A percentile compares a stretch with the other conserved stretches of the same genome.
Conservation (phyloP, 805 yeast genomes). For the Komagataella pastoris region DNA sequence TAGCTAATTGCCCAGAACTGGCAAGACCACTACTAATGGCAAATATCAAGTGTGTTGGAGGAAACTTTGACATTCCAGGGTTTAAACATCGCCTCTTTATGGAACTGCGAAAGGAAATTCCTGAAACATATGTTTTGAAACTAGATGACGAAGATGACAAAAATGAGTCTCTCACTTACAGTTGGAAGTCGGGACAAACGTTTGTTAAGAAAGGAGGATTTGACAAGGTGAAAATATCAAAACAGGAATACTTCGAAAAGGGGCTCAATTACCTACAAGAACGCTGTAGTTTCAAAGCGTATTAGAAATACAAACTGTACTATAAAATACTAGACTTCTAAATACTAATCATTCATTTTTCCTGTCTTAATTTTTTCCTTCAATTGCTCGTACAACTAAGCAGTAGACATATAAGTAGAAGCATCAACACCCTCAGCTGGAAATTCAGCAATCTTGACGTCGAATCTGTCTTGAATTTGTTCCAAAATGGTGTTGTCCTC, state of each 20-base stretch:
- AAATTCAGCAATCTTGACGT: conserved; percentile 87
- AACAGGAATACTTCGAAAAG: conserved; percentile 75
- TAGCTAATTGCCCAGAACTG: conserved; percentile 60
- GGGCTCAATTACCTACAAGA: conserved; percentile 39
- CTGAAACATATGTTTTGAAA: conserved; percentile 56
- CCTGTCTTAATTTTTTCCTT: not conserved
- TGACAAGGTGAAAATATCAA: conserved; percentile 45
- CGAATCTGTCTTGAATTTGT: conserved; percentile 94
- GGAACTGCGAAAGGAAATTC: conserved; percentile 56
- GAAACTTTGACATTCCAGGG: conserved; percentile 61
- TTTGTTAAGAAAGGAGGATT: conserved; percentile 33
- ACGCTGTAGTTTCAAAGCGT: not conserved
- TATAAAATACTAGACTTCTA: not conserved
- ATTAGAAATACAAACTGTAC: not conserved
- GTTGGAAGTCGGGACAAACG: conserved; percentile 44
- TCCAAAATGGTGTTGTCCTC: conserved; percentile 84
- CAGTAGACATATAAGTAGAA: conserved; percentile 86
- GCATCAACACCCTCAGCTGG: conserved; percentile 98
- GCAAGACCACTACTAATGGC: conserved; percentile 64
- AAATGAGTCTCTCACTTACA: conserved; percentile 17
- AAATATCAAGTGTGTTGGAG: conserved; percentile 75
- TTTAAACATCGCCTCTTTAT: conserved; percentile 44
- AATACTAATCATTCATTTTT: not conserved
- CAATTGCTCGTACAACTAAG: conserved; percentile 23
- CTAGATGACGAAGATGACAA: conserved; percentile 20